phyloP scores from a whole-genome alignment of 73 alveolate genomes.

The Paramecium primaurelia region DNA sequence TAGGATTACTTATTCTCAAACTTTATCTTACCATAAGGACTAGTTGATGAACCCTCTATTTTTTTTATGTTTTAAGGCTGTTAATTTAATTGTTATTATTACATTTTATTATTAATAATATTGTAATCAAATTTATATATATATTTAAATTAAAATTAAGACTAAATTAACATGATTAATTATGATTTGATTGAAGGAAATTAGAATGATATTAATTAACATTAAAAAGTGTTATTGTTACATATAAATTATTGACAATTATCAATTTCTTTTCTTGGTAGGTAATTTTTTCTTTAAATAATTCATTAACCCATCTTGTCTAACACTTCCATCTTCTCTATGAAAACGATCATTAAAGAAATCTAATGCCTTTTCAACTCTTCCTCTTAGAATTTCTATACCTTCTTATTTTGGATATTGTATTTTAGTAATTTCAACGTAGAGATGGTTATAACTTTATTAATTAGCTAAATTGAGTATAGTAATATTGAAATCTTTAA shows the following conservation, averaged over 20 bases:
- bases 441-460: background rate
- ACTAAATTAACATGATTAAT: background rate
- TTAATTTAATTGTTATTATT: background rate
- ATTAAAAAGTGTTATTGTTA: too few species aligned
- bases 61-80: background rate
- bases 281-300: background rate
- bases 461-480: background rate
- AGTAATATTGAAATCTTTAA: background rate
- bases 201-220: too few species aligned
- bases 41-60: background rate
- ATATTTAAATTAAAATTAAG: background rate
- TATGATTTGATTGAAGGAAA: background rate
- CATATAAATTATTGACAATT: background rate
- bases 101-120: background rate
- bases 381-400: background rate
- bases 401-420: background rate
- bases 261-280: background rate
- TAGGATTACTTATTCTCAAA: background rate
- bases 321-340: background rate
- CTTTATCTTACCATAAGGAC: background rate
- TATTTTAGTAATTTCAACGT: background rate
- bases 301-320: background rate
- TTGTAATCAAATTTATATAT: background rate
- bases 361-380: background rate
- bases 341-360: background rate